phyloP scores from a whole-genome alignment of 2,329 filamentous ascomycete species.

The Pseudogymnoascus sp. region DNA sequence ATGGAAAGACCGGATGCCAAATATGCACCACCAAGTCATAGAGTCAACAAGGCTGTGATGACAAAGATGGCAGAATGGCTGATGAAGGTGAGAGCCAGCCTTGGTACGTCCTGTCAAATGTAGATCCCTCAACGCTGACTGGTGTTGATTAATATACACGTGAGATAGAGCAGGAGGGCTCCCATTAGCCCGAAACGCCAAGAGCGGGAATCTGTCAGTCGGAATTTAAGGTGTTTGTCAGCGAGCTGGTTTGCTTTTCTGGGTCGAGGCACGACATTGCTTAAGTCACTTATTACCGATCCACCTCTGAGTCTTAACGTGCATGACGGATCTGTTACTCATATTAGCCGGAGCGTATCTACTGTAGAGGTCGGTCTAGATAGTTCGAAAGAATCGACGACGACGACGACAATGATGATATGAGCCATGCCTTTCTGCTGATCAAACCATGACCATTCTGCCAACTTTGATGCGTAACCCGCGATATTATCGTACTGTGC shows the following conservation, averaged over 20 bases:
- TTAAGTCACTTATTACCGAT: neutral
- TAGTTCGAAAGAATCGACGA: neutral
- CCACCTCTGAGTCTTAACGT: neutral
- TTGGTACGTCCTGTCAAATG: neutral
- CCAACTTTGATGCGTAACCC: neutral
- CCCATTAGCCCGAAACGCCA: neutral
- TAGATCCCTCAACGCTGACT: neutral
- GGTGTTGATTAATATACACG: neutral
- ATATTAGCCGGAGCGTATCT: neutral
- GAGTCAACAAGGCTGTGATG: neutral
- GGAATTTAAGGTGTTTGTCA: neutral
- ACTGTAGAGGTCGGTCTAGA: neutral
- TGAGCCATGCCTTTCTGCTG: neutral
- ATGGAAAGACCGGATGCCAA: neutral
- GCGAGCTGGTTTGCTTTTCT: neutral
- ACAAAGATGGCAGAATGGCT: neutral
- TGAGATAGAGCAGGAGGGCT: neutral
- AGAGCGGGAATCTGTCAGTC: neutral
- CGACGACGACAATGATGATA: neutral
- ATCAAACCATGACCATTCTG: neutral
- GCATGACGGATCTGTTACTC: neutral
- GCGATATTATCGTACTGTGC: neutral
- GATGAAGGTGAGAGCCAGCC: neutral
- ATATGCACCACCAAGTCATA: neutral
- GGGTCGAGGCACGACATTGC: neutral